These are phyloP conservation scores for Populus hybrid DNA, from an alignment of 441 rosid species.

Conservation along the genomic window DNA sequence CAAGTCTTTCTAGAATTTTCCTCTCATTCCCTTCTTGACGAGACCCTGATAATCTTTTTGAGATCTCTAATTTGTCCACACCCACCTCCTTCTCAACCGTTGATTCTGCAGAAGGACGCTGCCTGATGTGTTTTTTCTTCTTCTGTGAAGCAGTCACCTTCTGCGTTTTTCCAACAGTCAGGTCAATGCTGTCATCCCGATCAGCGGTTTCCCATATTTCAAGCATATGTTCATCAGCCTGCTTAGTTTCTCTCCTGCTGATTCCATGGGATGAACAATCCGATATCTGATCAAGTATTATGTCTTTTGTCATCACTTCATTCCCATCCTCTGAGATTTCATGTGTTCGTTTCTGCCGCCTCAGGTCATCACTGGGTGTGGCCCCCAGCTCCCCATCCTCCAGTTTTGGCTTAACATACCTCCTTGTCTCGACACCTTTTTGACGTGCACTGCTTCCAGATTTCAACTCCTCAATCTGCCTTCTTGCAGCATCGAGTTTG, in stretches of 20 bases:
- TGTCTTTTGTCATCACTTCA: constrained; percentile 84
- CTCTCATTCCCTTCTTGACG: constrained; percentile 56
- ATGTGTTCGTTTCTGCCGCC: constrained; percentile 33
- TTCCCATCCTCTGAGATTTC: constrained; percentile 48
- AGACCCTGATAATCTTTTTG: constrained; percentile 54
- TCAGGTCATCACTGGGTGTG: constrained; percentile 18
- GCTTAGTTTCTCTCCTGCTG: constrained; percentile 58
- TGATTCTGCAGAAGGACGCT: constrained; percentile 52
- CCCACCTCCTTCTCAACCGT: constrained; percentile 65
- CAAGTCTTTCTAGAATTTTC: constrained; percentile 82
- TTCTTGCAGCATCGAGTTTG: constrained; percentile 50
- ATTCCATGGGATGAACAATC: constrained; percentile 78
- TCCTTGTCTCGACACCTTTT: constrained; percentile 28
- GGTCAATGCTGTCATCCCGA: constrained; percentile 43
- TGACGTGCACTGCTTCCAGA: constrained; percentile 25
- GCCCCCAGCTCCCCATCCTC: constrained; percentile 25
- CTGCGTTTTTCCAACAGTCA: constrained; percentile 38
- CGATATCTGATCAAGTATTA: constrained; percentile 84
- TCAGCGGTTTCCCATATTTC: constrained; percentile 57
- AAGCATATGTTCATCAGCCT: constrained; percentile 54
- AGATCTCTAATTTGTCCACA: constrained; percentile 71
- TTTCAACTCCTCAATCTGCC: constrained; percentile 56
- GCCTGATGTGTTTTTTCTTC: constrained; percentile 29
- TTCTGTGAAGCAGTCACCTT: constrained; percentile 18
- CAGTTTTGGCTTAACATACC: constrained; percentile 24